phyloP scores from a whole-genome alignment of 2,329 filamentous ascomycete genomes.

The Exophiala xenobiotica region DNA sequence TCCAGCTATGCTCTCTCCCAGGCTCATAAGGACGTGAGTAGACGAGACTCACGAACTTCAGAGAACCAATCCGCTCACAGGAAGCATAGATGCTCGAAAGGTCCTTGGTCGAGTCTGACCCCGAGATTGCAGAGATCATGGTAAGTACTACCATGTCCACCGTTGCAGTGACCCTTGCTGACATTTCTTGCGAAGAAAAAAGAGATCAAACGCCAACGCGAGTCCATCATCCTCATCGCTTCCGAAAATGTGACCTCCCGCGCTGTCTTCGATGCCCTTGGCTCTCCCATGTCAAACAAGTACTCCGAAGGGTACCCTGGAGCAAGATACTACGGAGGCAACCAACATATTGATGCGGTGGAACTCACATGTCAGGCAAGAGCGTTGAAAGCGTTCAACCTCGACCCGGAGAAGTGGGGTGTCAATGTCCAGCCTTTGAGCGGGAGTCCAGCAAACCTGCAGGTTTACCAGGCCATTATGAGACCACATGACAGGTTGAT shows the following conservation, averaged over 20 bases:
- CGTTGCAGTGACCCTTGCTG: background rate
- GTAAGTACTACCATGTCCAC: constrained; percentile 51
- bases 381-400: constrained; percentile 80
- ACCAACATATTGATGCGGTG: constrained; percentile 90
- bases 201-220: constrained; percentile 95
- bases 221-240: constrained; percentile 96
- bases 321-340: constrained; percentile 93
- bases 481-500: constrained; percentile 93
- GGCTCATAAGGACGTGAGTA: constrained; percentile 65
- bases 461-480: constrained; percentile 94
- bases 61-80: constrained; percentile 20
- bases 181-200: constrained; percentile 42
- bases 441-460: constrained; percentile 71
- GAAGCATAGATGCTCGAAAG: constrained; percentile 83
- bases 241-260: constrained; percentile 96
- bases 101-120: constrained; percentile 84
- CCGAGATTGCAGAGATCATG: constrained; percentile 96
- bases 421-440: constrained; percentile 93
- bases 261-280: constrained; percentile 84
- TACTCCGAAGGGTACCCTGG: constrained; percentile 98
- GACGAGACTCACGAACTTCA: no score
- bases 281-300: constrained; percentile 97
- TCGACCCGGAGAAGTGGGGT: constrained; percentile 86
- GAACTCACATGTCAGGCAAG: constrained; percentile 88
- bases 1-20: constrained; percentile 63